Conservation (phyloP, 176 grass and related monocot genomes). For the Thalia dealbata region DNA sequence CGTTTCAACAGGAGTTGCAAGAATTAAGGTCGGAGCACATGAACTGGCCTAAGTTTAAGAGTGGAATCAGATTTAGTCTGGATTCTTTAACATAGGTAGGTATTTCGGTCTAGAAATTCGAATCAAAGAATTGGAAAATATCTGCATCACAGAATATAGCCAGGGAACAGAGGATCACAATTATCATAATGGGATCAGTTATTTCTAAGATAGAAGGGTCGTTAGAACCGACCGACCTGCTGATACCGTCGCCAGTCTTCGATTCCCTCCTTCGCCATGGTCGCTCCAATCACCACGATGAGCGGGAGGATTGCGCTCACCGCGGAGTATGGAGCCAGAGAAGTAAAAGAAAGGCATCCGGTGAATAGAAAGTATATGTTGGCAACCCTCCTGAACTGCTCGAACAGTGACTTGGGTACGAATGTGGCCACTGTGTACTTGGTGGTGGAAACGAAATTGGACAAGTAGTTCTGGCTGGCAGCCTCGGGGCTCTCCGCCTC, state of each 20-base stretch:
- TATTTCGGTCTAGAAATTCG: neutral
- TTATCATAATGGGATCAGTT: neutral
- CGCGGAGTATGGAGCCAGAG: constrained; percentile 53
- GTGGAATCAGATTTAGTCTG: neutral
- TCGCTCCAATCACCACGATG: constrained; percentile 62
- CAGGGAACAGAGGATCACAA: neutral
- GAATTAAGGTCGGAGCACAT: neutral
- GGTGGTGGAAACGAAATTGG: constrained; percentile 64
- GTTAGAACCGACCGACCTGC: constrained; percentile 71
- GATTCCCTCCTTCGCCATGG: constrained; percentile 84
- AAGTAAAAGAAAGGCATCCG: constrained; percentile 59
- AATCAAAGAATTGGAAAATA: neutral
- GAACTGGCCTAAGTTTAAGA: neutral
- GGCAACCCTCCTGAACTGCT: constrained; percentile 98
- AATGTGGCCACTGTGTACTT: constrained; percentile 75
- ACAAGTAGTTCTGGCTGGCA: constrained; percentile 31
- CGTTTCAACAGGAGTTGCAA: too few relatives aligned
- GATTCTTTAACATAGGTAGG: neutral
- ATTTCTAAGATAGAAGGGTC: neutral
- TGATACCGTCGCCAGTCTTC: constrained; percentile 90
- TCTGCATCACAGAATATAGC: neutral
- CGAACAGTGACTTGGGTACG: constrained; percentile 89
- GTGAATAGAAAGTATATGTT: constrained; percentile 95
- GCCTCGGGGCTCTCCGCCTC: constrained; percentile 28
- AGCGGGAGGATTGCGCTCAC: constrained; percentile 61